Conservation (phyloP, 352 stramenopile genomes). For the Peronospora belbahrii region DNA sequence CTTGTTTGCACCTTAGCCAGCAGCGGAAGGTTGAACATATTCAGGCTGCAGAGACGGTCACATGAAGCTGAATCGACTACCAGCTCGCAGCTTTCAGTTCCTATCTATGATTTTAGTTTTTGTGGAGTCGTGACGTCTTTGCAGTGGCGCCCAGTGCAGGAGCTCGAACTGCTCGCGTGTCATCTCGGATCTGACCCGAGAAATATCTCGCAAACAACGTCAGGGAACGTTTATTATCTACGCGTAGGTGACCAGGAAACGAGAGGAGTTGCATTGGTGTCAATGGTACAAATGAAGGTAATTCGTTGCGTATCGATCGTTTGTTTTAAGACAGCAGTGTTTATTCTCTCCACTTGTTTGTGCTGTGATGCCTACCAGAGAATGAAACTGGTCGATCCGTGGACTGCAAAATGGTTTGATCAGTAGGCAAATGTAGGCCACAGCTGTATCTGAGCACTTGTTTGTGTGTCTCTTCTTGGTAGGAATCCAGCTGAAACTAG, state of each 20-base stretch:
- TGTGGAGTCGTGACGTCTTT: conserved; percentile 21
- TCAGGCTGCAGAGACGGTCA: conserved; percentile 6
- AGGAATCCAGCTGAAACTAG: conserved; percentile 18
- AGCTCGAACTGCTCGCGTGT: conserved; percentile 22
- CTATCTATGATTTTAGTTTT: conserved; percentile 10
- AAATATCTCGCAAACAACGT: neutral
- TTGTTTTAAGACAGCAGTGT: neutral
- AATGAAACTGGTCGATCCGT: conserved; percentile 24
- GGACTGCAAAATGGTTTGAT: conserved; percentile 26
- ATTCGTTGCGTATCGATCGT: neutral
- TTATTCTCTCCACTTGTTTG: neutral
- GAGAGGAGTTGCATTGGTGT: neutral
- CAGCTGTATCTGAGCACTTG: neutral
- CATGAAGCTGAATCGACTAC: neutral
- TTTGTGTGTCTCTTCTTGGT: neutral
- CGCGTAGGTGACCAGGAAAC: conserved; percentile 6
- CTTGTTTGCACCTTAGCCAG: conserved; percentile 12
- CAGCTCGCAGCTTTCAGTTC: conserved; percentile 3
- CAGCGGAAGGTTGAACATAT: conserved; percentile 15
- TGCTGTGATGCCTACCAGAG: conserved; percentile 4
- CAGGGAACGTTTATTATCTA: conserved; percentile 14
- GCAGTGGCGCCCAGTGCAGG: conserved; percentile 25
- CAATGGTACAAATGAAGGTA: conserved; percentile 10
- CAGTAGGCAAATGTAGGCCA: neutral
- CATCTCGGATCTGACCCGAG: conserved; percentile 8